Conservation (phyloP, 2,329 filamentous ascomycete species). For the Arthroderma sp. region DNA sequence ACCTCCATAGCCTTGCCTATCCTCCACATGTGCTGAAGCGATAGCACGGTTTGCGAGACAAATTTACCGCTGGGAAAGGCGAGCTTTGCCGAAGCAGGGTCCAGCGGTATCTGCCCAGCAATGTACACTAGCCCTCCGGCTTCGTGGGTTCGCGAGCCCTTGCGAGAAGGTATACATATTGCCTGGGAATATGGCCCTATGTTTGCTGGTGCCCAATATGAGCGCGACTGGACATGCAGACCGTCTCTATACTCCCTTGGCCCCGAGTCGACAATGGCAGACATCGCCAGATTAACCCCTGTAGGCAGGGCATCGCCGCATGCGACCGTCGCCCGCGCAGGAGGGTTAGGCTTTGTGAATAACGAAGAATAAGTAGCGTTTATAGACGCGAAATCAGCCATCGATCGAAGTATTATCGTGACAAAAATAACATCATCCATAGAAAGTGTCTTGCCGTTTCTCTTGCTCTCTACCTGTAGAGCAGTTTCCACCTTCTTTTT, state of each 20-base stretch:
- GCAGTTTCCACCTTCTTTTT: conserved; percentile 13
- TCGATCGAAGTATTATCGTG: conserved; percentile 59
- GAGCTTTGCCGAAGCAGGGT: conserved; percentile 62
- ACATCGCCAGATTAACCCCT: conserved; percentile 48
- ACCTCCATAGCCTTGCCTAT: conserved; percentile 61
- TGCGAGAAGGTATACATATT: conserved; percentile 41
- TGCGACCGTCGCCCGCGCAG: conserved; percentile 70
- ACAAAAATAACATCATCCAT: conserved; percentile 34
- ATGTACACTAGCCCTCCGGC: conserved; percentile 44
- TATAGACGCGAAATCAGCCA: conserved; percentile 63
- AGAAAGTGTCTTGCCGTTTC: conserved; percentile 6
- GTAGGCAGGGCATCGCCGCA: conserved; percentile 54
- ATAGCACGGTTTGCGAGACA: conserved; percentile 50
- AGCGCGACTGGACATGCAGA: conserved; percentile 82
- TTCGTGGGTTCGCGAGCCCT: conserved; percentile 14
- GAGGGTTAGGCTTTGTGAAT: conserved; percentile 68
- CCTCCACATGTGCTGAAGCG: conserved; percentile 81
- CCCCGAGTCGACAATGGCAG: conserved; percentile 33
- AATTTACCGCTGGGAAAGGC: conserved; percentile 23
- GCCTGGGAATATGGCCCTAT: conserved; percentile 96
- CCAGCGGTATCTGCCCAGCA: conserved; percentile 81
- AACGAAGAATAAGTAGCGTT: conserved; percentile 64
- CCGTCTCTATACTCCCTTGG: conserved; percentile 29
- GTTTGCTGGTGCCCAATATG: conserved; percentile 96
- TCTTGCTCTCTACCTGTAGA: conserved; percentile 6